Evolutionary conservation across 352 stramenopile species (phyloP), one percentile per base, ranked within the genome.

Genomic region (Globisporangium alternatum): DNA sequence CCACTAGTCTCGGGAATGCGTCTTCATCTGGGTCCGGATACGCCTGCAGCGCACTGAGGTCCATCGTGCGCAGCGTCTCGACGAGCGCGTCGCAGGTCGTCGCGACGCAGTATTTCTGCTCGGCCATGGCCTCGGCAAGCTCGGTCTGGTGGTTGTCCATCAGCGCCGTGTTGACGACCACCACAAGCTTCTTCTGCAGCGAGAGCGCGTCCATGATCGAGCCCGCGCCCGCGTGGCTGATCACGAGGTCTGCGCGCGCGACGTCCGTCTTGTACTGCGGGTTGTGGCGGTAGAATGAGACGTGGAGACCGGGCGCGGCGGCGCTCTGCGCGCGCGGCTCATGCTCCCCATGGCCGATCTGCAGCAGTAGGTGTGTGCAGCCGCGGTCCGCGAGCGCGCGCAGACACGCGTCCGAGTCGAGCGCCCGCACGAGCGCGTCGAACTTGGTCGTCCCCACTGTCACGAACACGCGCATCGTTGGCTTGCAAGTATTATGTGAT

Each of bases 121-220:
- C 75, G 17, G 85, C 85, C 83, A 99, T 96, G 41, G 96, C 95
- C 52, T 92, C 76, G 7, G 97, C 96, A 21, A 99, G 75, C 70
- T 99, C 97, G 39, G 77, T 82, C 77, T 99, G 97, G 75, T 99
- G 97, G 83, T 99, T 98, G 84, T 99, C 85, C 97, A 99, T 99
- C 15, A 99, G 83, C 60, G 66, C 49, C 19, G 81, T 90, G 48
- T 99, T 99, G 10, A 98, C 96, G 6, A 98, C 94, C 6, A 98
- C 96, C 28, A 97, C 71, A 30, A 97, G 76, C 67, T 82, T 80
- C 74, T 97, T 97, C 17, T 69, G 65, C 56, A 86, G 68, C 19
- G 83, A 76, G 30, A 97, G 79, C 44, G 82, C 86, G 75, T 98
- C 96, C 83, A 98, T 97, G 56, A 98, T 88, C 28, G 90, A 98